Base-by-base conservation (phyloP, 306 rosid species). In the Sphenostylis stenocarpa region DNA sequence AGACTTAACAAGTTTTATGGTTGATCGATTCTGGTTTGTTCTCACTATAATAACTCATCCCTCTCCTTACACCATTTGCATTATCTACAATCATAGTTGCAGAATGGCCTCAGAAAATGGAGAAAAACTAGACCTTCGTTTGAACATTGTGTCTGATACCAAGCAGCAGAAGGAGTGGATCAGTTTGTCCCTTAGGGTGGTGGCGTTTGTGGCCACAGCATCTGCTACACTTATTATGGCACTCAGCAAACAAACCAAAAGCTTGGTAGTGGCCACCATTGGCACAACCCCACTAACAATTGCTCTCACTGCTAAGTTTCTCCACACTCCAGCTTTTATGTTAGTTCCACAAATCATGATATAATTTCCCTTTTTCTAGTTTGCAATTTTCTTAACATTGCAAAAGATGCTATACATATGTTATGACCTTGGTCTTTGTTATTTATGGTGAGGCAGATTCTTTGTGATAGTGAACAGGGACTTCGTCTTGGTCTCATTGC, bases 171-270 rank as follows among this genome's bases (percentile, higher is more conserved):
- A 79, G 23, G 63, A 82, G 0, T 77, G 87, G 89, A 70, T 78
- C 10, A 47, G 85, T 67, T 29, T 92, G 78, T 61, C 81, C 61
- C 77, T 89, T 19, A 81, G 98, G 47, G 31, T 86, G 15, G 55
- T 81, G 17, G 85, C 93, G 56, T 82, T 89, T 48, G 38, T 88
- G 3, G 96, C 93, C 65, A 95, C 91, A 9, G 84, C 80, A 28
- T 78, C 93, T 2, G 98, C 97, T 29, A 88, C 96, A 28, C 23
- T 92, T 75, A 86, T 92, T 17, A 95, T 95, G 98, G 88, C 92
- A 41, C 67, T 83, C 16, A 90, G 89, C 73, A 90, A 86, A 67
- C 84, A 95, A 83, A 85, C 89, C 72, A 95, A 88, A 68, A 76
- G 64, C 70, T 36, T 90, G 9, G 89, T 90, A 31, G 92, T 95